A percentile compares a stretch with the other conserved stretches of the same genome.
Conservation (phyloP, 2,329 filamentous ascomycete species). For the Phialophora macrospora region DNA sequence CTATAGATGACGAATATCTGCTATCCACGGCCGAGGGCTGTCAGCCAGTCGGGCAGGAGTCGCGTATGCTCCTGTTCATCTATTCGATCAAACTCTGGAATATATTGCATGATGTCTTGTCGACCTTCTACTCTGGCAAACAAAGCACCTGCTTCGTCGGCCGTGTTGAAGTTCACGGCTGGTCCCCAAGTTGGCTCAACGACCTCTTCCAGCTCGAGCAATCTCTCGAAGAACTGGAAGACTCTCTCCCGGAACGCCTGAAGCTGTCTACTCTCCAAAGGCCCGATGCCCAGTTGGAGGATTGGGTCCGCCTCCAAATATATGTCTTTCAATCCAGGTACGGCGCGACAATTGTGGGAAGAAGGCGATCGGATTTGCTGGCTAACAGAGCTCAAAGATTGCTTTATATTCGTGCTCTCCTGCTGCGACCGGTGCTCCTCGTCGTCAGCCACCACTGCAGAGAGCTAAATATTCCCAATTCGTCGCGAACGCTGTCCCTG, state of each 20-base stretch:
- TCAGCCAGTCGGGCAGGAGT: conserved; percentile 40
- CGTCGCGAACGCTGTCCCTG: background rate
- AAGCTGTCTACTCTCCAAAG: conserved; percentile 7
- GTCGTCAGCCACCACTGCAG: background rate
- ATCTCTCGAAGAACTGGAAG: background rate
- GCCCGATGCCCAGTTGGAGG: conserved; percentile 6
- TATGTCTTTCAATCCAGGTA: conserved; percentile 2
- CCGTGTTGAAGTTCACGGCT: background rate
- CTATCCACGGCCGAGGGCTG: conserved; percentile 29
- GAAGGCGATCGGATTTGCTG: background rate
- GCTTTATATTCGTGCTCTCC: conserved; percentile 19
- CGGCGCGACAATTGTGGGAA: background rate
- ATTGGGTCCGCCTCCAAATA: background rate
- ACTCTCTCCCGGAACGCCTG: background rate
- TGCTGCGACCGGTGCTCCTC: conserved; percentile 21
- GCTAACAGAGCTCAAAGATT: conserved; percentile 7
- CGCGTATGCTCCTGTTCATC: conserved; percentile 44
- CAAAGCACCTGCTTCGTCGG: background rate
- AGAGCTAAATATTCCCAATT: background rate
- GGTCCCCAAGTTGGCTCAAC: background rate
- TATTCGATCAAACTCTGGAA: conserved; percentile 45
- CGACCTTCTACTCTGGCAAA: conserved; percentile 22
- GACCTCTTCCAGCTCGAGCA: conserved; percentile 2
- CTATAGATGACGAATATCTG: conserved; percentile 16
- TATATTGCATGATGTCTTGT: conserved; percentile 45